Evolutionary conservation across 306 rosid species (phyloP), one percentile per base, ranked within the genome.

Genomic region (Ormosia semicastrata): DNA sequence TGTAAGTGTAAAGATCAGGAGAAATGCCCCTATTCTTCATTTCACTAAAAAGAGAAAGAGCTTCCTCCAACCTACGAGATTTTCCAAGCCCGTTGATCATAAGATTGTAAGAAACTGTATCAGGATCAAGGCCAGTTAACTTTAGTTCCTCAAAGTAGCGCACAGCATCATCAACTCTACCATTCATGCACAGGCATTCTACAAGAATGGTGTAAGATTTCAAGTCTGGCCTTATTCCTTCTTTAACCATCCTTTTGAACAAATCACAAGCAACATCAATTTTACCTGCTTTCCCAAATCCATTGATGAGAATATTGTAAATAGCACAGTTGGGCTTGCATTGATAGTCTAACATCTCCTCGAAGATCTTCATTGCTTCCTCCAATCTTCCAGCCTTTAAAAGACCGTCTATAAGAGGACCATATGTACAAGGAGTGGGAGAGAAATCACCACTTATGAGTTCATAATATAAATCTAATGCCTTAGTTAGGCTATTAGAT

Each of bases 341-440:
- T 73, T 88, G 88, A 81, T 88, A 91, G 53, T 90, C 90, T 46
- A 85, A 75, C 98, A 93, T 95, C 88, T 91, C 97, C 76, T 90
- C 91, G 36, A 95, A 93, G 86, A 91, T 84, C 53, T 74, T 77
- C 94, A 91, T 87, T 44, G 95, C 99, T 85, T 95, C 94, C 39
- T 93, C 98, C 2, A 52, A 80, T 82, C 93, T 90, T 80, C 94
- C 92, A 8, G 85, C 89, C 90, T 95, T 95, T 73, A 87, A 66
- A 83, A 93, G 98, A 59, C 97, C 99, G 40, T 89, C 95, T 70
- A 95, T 79, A 59, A 95, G 90, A 76, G 99, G 99, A 46, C 98
- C 99, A 73, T 88, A 95, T 44, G 99, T 93, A 84, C 92, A 88
- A 47, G 98, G 97, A 63, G 99, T 93, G 76, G 99, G 98, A 84